Evolutionary conservation across 257 asterid species (phyloP).

Genomic region (Mentha longifolia): DNA sequence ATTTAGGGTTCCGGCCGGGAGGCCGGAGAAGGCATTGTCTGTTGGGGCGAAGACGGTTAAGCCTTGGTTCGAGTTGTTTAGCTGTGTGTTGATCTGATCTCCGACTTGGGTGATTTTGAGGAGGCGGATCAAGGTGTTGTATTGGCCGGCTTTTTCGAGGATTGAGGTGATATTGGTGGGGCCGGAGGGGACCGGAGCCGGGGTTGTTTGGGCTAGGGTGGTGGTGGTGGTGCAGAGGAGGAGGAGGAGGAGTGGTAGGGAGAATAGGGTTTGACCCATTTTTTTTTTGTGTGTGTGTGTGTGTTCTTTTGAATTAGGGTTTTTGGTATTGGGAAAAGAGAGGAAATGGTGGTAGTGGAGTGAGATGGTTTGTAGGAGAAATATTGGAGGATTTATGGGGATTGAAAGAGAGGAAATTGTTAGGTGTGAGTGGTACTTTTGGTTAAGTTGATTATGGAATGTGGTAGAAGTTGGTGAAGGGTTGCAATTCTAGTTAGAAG

Average conservation of each 20-base stretch:
- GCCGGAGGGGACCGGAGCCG: slow-evolving; percentile 68
- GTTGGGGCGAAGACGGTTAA: slow-evolving; percentile 80
- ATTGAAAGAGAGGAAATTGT: slow-evolving; percentile 27
- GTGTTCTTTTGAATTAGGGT: not conserved
- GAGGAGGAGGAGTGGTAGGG: slow-evolving; percentile 34
- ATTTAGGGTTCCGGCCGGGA: slow-evolving; percentile 71
- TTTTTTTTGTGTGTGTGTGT: not conserved
- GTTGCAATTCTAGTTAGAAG: slow-evolving; percentile 37
- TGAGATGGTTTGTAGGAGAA: slow-evolving; percentile 25
- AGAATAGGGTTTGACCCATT: slow-evolving; percentile 43
- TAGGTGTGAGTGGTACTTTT: slow-evolving; percentile 44
- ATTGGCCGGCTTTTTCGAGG: slow-evolving; percentile 95
- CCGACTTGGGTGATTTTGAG: slow-evolving; percentile 61
- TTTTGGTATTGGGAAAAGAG: not conserved
- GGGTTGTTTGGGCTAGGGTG: slow-evolving; percentile 54
- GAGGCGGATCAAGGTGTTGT: slow-evolving; percentile 72
- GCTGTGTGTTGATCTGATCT: slow-evolving; percentile 75
- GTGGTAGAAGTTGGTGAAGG: slow-evolving; percentile 38
- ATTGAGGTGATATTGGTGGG: slow-evolving; percentile 79
- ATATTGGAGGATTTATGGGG: slow-evolving; percentile 48
- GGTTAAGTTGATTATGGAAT: slow-evolving; percentile 28
- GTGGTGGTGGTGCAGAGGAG: slow-evolving; percentile 39
- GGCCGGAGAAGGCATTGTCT: slow-evolving; percentile 69
- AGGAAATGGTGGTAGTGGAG: slow-evolving; percentile 11
- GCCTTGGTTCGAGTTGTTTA: slow-evolving; percentile 83